Conservation (phyloP, 1,139 yeast genomes). For the Hyphopichia pseudoburtonii region DNA sequence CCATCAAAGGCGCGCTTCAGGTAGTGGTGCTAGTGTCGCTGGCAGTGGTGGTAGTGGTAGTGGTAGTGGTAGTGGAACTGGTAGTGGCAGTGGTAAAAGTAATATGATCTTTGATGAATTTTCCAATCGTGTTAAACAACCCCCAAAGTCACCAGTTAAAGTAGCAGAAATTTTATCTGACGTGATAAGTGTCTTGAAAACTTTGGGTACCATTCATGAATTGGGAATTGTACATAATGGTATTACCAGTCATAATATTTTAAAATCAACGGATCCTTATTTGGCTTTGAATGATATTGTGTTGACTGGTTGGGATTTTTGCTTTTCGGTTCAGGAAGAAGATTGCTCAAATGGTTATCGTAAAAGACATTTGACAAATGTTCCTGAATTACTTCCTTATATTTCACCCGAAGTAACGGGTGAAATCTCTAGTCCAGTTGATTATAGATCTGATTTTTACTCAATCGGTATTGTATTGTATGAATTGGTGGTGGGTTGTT, state of each 20-base stretch:
- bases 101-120: constrained; percentile 7
- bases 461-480: constrained; percentile 52
- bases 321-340: constrained; percentile 45
- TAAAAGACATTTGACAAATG: constrained; percentile 23
- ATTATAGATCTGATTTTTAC: constrained; percentile 52
- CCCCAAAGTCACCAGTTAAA: constrained; percentile 19
- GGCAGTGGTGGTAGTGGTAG: neutral
- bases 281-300: constrained; percentile 25
- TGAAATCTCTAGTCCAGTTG: constrained; percentile 40
- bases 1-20: no score
- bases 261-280: constrained; percentile 28
- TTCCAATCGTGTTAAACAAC: constrained; percentile 8
- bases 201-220: constrained; percentile 40
- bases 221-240: constrained; percentile 53
- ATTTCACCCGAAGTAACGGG: constrained; percentile 56
- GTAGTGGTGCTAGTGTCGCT: neutral
- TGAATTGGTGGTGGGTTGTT: constrained; percentile 45
- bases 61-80: neutral
- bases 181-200: constrained; percentile 32
- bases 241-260: constrained; percentile 38
- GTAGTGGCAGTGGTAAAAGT: neutral
- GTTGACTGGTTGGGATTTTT: constrained; percentile 53
- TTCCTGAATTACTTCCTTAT: constrained; percentile 45
- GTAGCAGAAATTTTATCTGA: constrained; percentile 34
- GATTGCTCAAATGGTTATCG: constrained; percentile 38